Percentiles rank a stretch among this genome's conserved stretches.
Evolutionary conservation across 2,329 filamentous ascomycete species (phyloP).

Genomic region (Beauveria sp.): DNA sequence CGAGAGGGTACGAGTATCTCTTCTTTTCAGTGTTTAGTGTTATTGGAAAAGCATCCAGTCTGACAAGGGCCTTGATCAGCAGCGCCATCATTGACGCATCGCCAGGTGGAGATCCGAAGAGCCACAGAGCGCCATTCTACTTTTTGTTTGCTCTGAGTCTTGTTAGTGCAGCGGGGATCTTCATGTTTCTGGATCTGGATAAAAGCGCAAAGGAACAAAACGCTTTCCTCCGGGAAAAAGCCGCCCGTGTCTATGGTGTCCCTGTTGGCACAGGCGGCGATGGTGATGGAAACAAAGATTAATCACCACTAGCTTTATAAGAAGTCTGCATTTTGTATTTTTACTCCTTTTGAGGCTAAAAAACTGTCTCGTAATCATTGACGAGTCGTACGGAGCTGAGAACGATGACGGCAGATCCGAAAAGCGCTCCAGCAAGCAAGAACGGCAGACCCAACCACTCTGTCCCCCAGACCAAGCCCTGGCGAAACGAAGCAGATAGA

Average conservation of each 20-base stretch:
- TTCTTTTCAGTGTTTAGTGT: slow-evolving; percentile 51
- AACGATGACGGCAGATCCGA: background rate
- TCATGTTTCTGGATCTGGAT: slow-evolving; percentile 50
- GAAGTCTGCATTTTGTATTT: background rate
- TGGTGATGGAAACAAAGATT: background rate
- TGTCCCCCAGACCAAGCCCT: slow-evolving; percentile 12
- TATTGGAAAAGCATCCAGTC: slow-evolving; percentile 59
- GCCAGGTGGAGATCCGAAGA: slow-evolving; percentile 33
- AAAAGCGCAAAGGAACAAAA: slow-evolving; percentile 54
- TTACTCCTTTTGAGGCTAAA: background rate
- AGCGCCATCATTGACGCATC: slow-evolving; percentile 60
- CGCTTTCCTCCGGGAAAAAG: slow-evolving; percentile 36
- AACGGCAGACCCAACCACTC: slow-evolving; percentile 15
- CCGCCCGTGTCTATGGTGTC: background rate
- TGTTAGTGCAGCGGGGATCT: slow-evolving; percentile 44
- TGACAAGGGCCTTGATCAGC: slow-evolving; percentile 59
- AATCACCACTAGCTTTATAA: too few species aligned
- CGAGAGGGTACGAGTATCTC: slow-evolving; percentile 59
- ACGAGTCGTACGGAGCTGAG: slow-evolving; percentile 15
- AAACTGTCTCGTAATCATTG: background rate
- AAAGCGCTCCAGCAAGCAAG: background rate
- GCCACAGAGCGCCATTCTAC: slow-evolving; percentile 57
- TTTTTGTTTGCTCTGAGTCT: slow-evolving; percentile 54
- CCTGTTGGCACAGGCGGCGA: background rate
- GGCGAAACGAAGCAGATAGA: slow-evolving; percentile 14